Evolutionary conservation across 2,329 filamentous ascomycete species (phyloP), one percentile per base, ranked within the genome.

Genomic region (Aspergillus hiratsukae): DNA sequence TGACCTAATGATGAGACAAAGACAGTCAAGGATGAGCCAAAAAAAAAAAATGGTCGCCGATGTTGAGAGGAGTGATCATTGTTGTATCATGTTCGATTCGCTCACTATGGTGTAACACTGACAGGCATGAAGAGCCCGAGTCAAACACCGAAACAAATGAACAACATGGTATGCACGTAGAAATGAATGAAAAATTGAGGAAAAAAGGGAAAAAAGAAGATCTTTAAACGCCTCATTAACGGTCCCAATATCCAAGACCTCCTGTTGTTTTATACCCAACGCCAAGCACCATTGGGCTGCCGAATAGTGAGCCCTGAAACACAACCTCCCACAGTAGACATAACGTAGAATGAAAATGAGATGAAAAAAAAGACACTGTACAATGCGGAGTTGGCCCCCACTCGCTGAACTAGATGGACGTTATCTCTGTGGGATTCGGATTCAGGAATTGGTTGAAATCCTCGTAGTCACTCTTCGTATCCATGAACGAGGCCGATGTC

Each of bases 401-500:
- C 23, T 23, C 3, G 43, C n/a, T 51, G 27, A 46, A 49, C 63
- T 60, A 73, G 41, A 71, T 70, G 52, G 71, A 73, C 9, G 71
- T 70, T 29, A 75, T 73, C 60, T 74, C 72, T 40, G 68, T 66
- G 14, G 71, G 66, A 56, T 71, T 75, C 1, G 71, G 66, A 62
- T 75, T 75, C 27, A 75, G 60, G 53, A 72, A 75, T 56, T 74
- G 71, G 50, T 71, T 74, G 55, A 75, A 73, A 51, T 75, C 73
- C 21, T 75, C 73, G 52, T 71, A 73, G 51, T 73, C 72, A 45
- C 53, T 66, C 51, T 68, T 69, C 25, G 66, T 62, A 41, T 72
- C 69, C 49, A 71, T 58, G 56, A 65, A 67, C 40, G 66, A 63
- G 11, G 59, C 61, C 29, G 67, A 62, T 8, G 67, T 57, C 45